A percentile compares a stretch with the other conserved stretches of the same genome.
Conservation (phyloP, 2,329 filamentous ascomycete species). For the Cytospora mali region DNA sequence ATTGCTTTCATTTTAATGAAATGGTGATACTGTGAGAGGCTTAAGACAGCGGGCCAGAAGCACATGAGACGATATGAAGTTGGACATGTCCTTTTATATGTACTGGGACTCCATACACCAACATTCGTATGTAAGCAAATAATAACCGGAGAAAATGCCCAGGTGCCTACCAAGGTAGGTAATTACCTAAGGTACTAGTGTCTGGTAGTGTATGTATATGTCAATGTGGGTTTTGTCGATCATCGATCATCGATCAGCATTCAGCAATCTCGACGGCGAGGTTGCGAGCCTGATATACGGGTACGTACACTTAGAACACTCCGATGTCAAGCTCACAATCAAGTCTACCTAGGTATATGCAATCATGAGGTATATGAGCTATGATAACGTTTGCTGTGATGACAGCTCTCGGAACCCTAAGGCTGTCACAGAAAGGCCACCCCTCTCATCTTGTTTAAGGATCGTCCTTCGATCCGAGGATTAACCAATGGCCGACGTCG, state of each 20-base stretch:
- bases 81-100: not conserved
- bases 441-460: slow-evolving; percentile 16
- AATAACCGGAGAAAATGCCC: too few relatives aligned
- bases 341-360: slow-evolving; percentile 9
- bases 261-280: not conserved
- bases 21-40: not conserved
- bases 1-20: not conserved
- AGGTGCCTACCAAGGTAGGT: too few relatives aligned
- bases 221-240: not conserved
- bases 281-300: too few relatives aligned
- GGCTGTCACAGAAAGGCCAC: slow-evolving; percentile 11
- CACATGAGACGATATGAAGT: not conserved
- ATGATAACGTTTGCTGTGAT: too few relatives aligned
- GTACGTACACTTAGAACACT: too few relatives aligned
- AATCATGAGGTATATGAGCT: too few relatives aligned
- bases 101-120: not conserved
- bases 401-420: slow-evolving; percentile 5
- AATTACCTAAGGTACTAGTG: not conserved
- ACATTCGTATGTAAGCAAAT: too few relatives aligned
- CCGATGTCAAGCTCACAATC: not conserved
- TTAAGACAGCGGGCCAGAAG: not conserved
- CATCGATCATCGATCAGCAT: not conserved
- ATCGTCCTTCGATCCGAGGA: not conserved
- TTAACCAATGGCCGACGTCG: not conserved
- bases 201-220: not conserved